Evolutionary conservation across 2,329 filamentous ascomycete genomes (phyloP), one percentile per base, ranked within the genome.

Genomic region (Neonectria sp.): DNA sequence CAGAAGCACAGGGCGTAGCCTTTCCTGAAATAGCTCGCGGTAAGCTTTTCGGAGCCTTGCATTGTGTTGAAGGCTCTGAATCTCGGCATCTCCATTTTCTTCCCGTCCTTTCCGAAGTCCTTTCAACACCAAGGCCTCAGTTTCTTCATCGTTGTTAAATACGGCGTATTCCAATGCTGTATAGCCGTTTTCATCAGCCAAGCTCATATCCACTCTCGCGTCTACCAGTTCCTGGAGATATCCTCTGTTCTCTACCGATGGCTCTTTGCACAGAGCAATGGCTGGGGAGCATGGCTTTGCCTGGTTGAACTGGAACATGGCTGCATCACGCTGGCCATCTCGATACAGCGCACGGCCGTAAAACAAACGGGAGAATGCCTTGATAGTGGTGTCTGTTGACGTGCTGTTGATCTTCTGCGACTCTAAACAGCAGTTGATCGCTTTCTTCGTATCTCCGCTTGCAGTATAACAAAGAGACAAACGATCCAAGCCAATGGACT

Each of bases 231-330:
- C 75, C 7, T 58, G 58, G 3, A 83, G 66, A 60, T 82, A 82
- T 1, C 69, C 60, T 1, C 75, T 70, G 60, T 82, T 74, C 68
- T 83, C 81, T 2, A 69, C 66, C 0, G 78, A 82, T 1, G 79
- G 79, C 61, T 83, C 82, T 60, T 79, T 82, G 70, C 76, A 80
- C 21, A 83, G 68, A 1, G 79, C 79, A 24, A 81, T 79, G n/a
- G 77, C 76, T 6, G 80, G 77, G 0, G 79, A 76, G 60, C 77
- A 79, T 1, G 60, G 62, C 13, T 69, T 63, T 1, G 63, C 58
- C 2, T 73, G 48, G 55, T 79, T 77, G 68, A 81, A 79, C 45
- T 78, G 73, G 17, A 55, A 24, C 40, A 78, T 56, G 1, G 79
- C 79, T 43, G 75, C 73, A 12, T 73, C 68, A 1, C 46, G 58